Percentiles rank a stretch among this genome's conserved stretches.
These are phyloP conservation scores for Boletus nobilissimus DNA, from an alignment of 1,284 basidiomycete genomes.

Conservation along the genomic window DNA sequence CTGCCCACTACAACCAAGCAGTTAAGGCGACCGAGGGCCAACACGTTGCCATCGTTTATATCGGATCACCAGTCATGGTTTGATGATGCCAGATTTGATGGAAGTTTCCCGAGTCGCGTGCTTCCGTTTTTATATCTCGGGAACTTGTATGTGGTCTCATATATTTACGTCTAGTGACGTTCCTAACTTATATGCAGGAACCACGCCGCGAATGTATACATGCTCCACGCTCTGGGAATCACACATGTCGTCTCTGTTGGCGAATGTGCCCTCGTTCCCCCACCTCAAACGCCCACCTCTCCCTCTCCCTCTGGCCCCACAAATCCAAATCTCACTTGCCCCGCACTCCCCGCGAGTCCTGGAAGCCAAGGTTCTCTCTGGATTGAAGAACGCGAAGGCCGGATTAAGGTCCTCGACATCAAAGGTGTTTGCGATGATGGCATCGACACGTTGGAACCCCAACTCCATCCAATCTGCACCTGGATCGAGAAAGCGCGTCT, in stretches of 20 bases:
- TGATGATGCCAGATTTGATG: conserved; percentile 91
- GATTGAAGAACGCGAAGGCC: conserved; percentile 86
- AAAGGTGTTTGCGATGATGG: conserved; percentile 94
- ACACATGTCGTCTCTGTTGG: conserved; percentile 98
- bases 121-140: conserved; percentile 95
- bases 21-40: conserved; percentile 69
- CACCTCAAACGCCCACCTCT: conserved; percentile 51
- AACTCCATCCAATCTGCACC: conserved; percentile 87
- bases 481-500: conserved; percentile 92
- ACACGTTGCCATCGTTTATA: conserved; percentile 71
- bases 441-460: conserved; percentile 91
- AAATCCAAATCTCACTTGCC: conserved; percentile 32
- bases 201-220: conserved; percentile 93
- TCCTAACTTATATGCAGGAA: conserved; percentile 60
- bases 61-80: conserved; percentile 90
- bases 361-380: conserved; percentile 80
- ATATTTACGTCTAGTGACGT: conserved; percentile 19
- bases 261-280: conserved; percentile 88
- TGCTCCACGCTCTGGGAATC: conserved; percentile 96
- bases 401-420: conserved; percentile 90
- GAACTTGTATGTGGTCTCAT: conserved; percentile 75
- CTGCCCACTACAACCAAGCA: conserved; percentile 18
- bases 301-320: neutral
- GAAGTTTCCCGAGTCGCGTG: conserved; percentile 94
- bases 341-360: conserved; percentile 56